Conservation (phyloP, 2,329 filamentous ascomycete species). For the Diaporthe longicolla region DNA sequence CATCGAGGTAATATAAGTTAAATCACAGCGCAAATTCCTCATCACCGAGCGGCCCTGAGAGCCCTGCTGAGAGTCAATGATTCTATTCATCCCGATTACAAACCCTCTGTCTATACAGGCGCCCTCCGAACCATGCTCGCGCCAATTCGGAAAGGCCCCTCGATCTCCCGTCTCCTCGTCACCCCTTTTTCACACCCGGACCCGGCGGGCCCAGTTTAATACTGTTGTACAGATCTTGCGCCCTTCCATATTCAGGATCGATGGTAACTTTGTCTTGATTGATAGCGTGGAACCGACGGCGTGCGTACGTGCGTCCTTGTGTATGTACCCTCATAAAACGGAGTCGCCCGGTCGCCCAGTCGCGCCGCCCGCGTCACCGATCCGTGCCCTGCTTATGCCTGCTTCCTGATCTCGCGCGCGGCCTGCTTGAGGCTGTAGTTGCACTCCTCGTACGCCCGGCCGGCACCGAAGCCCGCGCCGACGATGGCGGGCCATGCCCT, state of each 20-base stretch:
- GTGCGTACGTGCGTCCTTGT: not conserved
- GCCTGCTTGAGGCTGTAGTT: slow-evolving; percentile 82
- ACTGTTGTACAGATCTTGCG: slow-evolving; percentile 38
- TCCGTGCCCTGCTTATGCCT: slow-evolving; percentile 51
- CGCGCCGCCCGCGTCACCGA: not conserved
- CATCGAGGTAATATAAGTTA: not conserved
- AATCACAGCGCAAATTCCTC: not conserved
- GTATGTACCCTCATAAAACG: slow-evolving; percentile 3
- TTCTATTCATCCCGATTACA: slow-evolving; percentile 41
- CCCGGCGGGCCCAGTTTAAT: slow-evolving; percentile 23
- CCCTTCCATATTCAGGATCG: not conserved
- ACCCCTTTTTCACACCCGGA: not conserved
- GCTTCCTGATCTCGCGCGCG: slow-evolving; percentile 69
- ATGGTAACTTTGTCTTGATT: not conserved
- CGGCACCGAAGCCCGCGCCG: slow-evolving; percentile 94
- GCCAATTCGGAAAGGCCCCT: not conserved
- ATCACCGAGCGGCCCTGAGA: not conserved
- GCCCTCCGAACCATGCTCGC: slow-evolving; percentile 14
- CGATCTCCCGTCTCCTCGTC: not conserved
- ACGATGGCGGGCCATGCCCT: slow-evolving; percentile 98
- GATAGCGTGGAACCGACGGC: not conserved
- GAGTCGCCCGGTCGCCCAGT: not conserved
- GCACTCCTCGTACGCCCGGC: slow-evolving; percentile 98
- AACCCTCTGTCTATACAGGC: slow-evolving; percentile 36
- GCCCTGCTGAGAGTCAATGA: slow-evolving; percentile 37